phyloP scores from a whole-genome alignment of 768 basidiomycete genomes.

The Rhodocollybia butyracea region DNA sequence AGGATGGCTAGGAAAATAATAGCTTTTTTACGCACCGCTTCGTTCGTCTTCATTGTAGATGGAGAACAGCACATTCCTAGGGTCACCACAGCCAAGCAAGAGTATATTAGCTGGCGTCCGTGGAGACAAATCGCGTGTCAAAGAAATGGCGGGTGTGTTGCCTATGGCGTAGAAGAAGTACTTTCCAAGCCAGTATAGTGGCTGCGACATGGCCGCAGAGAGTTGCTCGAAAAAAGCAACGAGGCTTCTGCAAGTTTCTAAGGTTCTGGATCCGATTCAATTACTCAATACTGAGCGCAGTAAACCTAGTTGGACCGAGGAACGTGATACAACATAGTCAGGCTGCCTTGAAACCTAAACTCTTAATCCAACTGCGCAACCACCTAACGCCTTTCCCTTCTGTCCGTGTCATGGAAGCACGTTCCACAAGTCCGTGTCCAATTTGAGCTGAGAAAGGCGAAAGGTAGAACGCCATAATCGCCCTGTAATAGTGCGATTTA shows the following conservation, averaged over 20 bases:
- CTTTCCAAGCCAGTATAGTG: slow-evolving; percentile 32
- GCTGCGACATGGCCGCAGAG: slow-evolving; percentile 34
- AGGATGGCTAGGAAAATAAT: neutral
- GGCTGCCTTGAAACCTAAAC: too few species aligned
- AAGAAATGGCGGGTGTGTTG: slow-evolving; percentile 43
- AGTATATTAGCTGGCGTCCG: slow-evolving; percentile 39
- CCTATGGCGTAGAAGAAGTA: slow-evolving; percentile 49
- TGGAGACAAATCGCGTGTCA: slow-evolving; percentile 38
- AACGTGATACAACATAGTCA: too few species aligned
- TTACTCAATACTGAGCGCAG: too few species aligned
- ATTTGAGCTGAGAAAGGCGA: slow-evolving; percentile 3
- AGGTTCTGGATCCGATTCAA: too few species aligned
- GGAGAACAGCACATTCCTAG: slow-evolving; percentile 44
- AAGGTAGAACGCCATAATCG: neutral
- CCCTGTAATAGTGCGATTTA: neutral
- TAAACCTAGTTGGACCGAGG: too few species aligned
- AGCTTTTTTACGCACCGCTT: slow-evolving; percentile 17
- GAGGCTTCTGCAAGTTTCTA: too few species aligned
- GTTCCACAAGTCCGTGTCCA: slow-evolving; percentile 2
- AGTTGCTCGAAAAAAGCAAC: neutral
- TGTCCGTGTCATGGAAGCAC: neutral
- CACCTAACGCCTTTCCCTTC: neutral
- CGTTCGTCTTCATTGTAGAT: slow-evolving; percentile 21
- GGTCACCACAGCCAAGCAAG: slow-evolving; percentile 46
- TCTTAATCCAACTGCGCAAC: neutral